phyloP scores from a whole-genome alignment of 2,329 filamentous ascomycete genomes.

The Diaporthe velutina region DNA sequence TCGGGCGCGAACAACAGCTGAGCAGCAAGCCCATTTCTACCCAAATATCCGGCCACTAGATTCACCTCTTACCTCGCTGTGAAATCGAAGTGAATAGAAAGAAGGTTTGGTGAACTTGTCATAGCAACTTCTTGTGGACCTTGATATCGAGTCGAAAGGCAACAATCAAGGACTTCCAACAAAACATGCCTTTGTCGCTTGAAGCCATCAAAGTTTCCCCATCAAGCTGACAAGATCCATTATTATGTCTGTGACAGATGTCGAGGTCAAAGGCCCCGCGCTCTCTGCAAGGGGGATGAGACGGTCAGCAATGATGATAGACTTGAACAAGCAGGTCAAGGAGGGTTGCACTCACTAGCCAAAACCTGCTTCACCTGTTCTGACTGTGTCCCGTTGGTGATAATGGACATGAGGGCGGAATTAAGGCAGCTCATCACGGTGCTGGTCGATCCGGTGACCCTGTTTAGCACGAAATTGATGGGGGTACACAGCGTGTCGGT shows the following conservation, averaged over 20 bases:
- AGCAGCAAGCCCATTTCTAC: not conserved
- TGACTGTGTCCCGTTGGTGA: constrained; percentile 8
- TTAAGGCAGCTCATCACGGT: constrained; percentile 11
- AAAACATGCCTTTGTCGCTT: not conserved
- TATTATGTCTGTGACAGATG: constrained; percentile 16
- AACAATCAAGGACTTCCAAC: not conserved
- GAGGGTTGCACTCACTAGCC: not conserved
- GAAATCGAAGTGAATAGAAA: not conserved
- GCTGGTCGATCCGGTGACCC: not conserved
- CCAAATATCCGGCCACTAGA: not conserved
- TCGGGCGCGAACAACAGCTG: not conserved
- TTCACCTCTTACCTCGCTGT: not conserved
- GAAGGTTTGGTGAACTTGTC: not conserved
- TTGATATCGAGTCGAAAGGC: not conserved
- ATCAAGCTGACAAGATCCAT: constrained; percentile 8
- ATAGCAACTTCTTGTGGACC: not conserved
- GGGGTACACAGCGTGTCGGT: constrained; percentile 17
- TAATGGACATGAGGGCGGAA: constrained; percentile 10
- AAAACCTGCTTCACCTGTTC: constrained; percentile 20
- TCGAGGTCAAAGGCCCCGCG: not conserved
- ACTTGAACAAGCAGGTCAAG: not conserved
- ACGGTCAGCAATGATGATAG: not conserved
- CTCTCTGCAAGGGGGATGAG: not conserved
- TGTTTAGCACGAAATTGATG: constrained; percentile 28
- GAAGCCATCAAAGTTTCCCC: not conserved